phyloP scores from a whole-genome alignment of 2,329 filamentous ascomycete genomes.

The Penicillium italicum region DNA sequence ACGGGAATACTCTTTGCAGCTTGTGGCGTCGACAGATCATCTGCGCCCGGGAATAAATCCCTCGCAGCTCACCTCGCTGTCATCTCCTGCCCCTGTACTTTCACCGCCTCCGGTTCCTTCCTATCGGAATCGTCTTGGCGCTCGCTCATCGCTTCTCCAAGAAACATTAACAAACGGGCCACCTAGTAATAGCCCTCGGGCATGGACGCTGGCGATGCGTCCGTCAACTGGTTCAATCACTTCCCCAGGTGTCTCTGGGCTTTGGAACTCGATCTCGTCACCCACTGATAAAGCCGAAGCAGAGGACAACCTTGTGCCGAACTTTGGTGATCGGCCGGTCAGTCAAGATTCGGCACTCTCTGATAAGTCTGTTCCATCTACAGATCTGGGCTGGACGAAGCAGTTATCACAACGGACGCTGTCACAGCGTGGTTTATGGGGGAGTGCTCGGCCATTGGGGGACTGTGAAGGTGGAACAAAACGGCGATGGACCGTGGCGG shows the following conservation, averaged over 20 bases:
- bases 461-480: constrained; percentile 29
- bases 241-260: constrained; percentile 27
- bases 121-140: constrained; percentile 34
- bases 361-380: not conserved
- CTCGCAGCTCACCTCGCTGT: constrained; percentile 24
- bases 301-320: constrained; percentile 36
- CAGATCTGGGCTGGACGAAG: constrained; percentile 15
- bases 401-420: constrained; percentile 28
- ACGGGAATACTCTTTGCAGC: constrained; percentile 57
- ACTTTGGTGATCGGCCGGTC: constrained; percentile 32
- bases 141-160: constrained; percentile 27
- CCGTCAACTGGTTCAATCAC: constrained; percentile 21
- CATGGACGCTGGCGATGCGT: constrained; percentile 24
- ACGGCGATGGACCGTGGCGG: constrained; percentile 40
- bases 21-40: constrained; percentile 60
- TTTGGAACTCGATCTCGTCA: constrained; percentile 35
- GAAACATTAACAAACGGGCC: constrained; percentile 27
- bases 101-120: constrained; percentile 25
- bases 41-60: constrained; percentile 49
- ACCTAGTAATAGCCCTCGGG: constrained; percentile 14
- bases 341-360: constrained; percentile 12
- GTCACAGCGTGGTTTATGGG: constrained; percentile 40
- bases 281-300: constrained; percentile 19
- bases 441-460: constrained; percentile 29
- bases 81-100: constrained; percentile 22